A percentile compares a stretch with the other conserved stretches of the same genome.
phyloP scores from a whole-genome alignment of 176 grass and related monocot genomes.

The Musa itinerans region DNA sequence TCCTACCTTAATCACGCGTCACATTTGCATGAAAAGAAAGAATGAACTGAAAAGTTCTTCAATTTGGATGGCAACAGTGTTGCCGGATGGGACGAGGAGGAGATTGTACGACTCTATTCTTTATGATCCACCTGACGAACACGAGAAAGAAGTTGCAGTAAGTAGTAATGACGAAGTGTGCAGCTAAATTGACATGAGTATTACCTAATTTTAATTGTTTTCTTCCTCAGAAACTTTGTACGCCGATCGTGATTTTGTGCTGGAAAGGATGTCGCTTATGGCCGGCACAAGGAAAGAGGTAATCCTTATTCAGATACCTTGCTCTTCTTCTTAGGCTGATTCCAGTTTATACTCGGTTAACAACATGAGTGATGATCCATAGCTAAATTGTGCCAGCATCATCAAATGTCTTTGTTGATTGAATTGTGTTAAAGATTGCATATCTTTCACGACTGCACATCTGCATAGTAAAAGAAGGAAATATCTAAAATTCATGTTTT shows the following conservation, averaged over 20 bases:
- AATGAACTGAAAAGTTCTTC: not conserved
- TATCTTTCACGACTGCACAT: too few relatives aligned
- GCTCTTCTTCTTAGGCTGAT: not conserved
- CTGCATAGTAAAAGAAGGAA: too few relatives aligned
- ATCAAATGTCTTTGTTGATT: too few relatives aligned
- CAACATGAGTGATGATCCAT: too few relatives aligned
- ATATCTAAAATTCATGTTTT: too few relatives aligned
- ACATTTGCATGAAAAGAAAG: too few relatives aligned
- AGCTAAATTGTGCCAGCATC: too few relatives aligned
- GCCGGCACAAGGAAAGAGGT: slow-evolving; percentile 54
- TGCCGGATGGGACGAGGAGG: slow-evolving; percentile 67
- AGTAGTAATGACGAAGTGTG: not conserved
- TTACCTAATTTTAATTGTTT: not conserved
- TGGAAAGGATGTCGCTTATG: slow-evolving; percentile 74
- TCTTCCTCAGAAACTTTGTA: not conserved
- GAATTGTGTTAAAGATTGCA: too few relatives aligned
- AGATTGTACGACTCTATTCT: slow-evolving; percentile 45
- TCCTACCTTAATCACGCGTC: too few relatives aligned
- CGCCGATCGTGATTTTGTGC: slow-evolving; percentile 69
- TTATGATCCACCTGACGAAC: slow-evolving; percentile 43
- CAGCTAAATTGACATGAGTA: not conserved
- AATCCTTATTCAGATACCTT: not conserved
- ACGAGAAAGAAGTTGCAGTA: slow-evolving; percentile 49
- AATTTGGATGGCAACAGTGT: slow-evolving; percentile 27
- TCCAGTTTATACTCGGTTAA: too few relatives aligned